Conservation (phyloP, 192 early-diverging fungal genomes). For the Glomus cerebriforme region DNA sequence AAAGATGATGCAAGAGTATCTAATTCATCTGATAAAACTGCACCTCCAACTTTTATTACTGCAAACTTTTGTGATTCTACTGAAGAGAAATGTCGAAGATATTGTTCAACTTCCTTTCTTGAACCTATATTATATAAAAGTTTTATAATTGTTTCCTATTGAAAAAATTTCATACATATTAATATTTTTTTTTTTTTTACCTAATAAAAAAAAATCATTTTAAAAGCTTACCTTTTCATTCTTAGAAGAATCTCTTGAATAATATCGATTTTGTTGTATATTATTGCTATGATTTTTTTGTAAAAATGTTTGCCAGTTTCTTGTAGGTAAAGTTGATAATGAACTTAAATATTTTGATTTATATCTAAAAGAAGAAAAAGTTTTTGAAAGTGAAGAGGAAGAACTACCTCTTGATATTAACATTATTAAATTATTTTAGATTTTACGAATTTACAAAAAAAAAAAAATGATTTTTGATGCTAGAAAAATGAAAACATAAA, state of each 20-base stretch:
- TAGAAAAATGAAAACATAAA: not conserved
- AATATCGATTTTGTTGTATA: not conserved
- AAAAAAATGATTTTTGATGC: not conserved
- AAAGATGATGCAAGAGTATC: constrained; percentile 93
- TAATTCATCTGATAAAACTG: constrained; percentile 94
- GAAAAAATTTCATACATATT: not conserved
- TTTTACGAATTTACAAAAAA: not conserved
- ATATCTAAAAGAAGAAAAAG: not conserved
- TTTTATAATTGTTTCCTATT: constrained; percentile 81
- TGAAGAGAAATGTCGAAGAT: constrained; percentile 93
- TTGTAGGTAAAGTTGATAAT: not conserved
- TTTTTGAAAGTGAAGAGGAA: not conserved
- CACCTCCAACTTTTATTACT: constrained; percentile 98
- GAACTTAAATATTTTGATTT: not conserved
- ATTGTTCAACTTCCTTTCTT: constrained; percentile 98
- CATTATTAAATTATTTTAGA: constrained; percentile 14
- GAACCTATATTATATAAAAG: constrained; percentile 98
- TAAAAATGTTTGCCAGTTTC: not conserved
- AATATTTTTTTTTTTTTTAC: not conserved
- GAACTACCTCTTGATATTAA: constrained; percentile 19
- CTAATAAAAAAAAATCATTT: no score
- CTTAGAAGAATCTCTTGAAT: not conserved
- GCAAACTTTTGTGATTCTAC: constrained; percentile 99
- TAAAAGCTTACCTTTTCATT: constrained; percentile 29
- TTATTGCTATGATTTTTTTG: not conserved